Base-by-base conservation (phyloP, 164 flowering plant species). In the Vitis rotundifolia region DNA sequence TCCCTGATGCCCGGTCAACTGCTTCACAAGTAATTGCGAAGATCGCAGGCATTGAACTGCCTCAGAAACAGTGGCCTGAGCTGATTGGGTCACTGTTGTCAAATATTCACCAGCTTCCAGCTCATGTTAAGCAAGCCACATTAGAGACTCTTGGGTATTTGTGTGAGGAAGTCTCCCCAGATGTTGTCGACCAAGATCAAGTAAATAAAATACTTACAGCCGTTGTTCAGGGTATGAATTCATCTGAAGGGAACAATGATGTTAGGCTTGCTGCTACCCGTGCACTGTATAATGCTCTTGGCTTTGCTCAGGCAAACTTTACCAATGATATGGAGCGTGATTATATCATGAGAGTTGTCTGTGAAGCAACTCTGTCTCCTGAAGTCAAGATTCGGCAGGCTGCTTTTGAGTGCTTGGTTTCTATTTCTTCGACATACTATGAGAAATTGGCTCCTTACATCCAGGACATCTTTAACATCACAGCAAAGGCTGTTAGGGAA, bases 51-150 rank as follows among this genome's bases (percentile, higher is more conserved):
- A 89, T 89, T 75, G 93, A 89, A 69, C 71, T 89, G 72, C 93
- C 93, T 7, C 89, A 83, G 65, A 89, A 81, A 70, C 89, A 85
- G 72, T 89, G 93, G 93, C 86, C 91, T 51, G 93, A 89, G 80
- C 80, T 89, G 58, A 79, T 89, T 50, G 89, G 73, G 2, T 76
- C 85, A 2, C 83, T 89, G 9, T 76, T 89, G 64, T 78, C 85
- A 63, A 85, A 85, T 72, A 75, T 84, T 74, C 90, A 87, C 53
- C 88, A 83, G 62, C 77, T 84, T 37, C 84, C 93, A 3, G 76
- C 80, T 75, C 84, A 85, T 77, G 81, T 79, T 3, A 89, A 87
- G 82, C 93, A 89, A 79, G 93, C 93, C 10, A 89, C 93, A 47
- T 73, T 89, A 7, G 93, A 89, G 74, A 87, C 93, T 28, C 84